phyloP scores from a whole-genome alignment of 2,329 filamentous ascomycete genomes.

The Fonsecaea pedrosoi region DNA sequence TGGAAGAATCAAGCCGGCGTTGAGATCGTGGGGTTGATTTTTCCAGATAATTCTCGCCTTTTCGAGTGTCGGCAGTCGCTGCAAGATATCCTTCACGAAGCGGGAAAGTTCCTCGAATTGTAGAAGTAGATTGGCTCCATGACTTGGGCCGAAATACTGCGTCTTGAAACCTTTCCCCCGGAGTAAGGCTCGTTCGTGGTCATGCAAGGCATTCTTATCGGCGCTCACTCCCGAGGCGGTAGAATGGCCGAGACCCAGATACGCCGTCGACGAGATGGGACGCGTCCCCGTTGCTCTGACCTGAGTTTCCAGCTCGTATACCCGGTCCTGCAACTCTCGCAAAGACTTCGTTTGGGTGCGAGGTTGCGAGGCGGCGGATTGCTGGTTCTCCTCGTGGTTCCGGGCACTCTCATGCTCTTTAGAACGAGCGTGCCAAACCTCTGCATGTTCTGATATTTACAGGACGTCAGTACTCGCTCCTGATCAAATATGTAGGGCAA shows the following conservation, averaged over 20 bases:
- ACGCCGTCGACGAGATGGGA: conserved; percentile 27
- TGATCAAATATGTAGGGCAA: background rate
- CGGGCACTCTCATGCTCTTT: conserved; percentile 25
- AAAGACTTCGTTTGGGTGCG: conserved; percentile 24
- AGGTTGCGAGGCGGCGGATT: conserved; percentile 13
- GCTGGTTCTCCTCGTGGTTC: conserved; percentile 11
- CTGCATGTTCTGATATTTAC: conserved; percentile 31
- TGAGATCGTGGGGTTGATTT: conserved; percentile 24
- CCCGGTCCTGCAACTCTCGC: conserved; percentile 31
- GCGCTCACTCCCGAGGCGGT: conserved; percentile 7
- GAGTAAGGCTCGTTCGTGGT: conserved; percentile 37
- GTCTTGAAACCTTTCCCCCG: conserved; percentile 40
- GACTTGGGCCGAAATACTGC: conserved; percentile 40
- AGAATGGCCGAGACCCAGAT: conserved; percentile 25
- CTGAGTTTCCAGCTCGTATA: conserved; percentile 32
- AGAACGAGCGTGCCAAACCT: conserved; percentile 33
- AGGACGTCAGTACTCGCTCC: background rate
- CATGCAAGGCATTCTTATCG: conserved; percentile 28
- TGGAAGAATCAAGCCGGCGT: conserved; percentile 19
- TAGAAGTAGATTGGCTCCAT: conserved; percentile 36
- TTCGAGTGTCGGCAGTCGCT: conserved; percentile 30
- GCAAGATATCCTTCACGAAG: conserved; percentile 38
- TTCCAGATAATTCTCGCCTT: conserved; percentile 35
- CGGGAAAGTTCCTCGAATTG: conserved; percentile 40
- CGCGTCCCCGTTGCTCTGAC: conserved; percentile 28